These are phyloP conservation scores for Monsonia emarginata DNA, from an alignment of 441 rosid species.

Conservation along the genomic window DNA sequence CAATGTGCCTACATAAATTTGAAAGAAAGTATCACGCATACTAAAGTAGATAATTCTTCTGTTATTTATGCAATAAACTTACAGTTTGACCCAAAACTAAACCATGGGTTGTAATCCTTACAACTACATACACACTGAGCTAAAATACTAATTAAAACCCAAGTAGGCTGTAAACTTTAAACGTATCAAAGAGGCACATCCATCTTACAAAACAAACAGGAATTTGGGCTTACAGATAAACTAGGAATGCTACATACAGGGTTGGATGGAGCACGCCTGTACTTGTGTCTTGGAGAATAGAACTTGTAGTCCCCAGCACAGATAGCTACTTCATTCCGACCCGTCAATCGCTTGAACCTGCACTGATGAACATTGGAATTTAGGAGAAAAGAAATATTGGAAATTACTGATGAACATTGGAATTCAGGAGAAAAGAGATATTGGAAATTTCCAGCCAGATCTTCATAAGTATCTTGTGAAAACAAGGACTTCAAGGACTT, in stretches of 20 bases:
- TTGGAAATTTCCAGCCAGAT: too few species aligned
- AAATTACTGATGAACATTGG: too few species aligned
- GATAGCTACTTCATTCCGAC: conserved; percentile 65
- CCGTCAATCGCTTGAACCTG: conserved; percentile 82
- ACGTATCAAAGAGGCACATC: neutral
- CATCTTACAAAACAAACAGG: neutral
- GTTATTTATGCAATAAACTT: neutral
- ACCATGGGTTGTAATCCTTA: neutral
- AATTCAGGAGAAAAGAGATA: too few species aligned
- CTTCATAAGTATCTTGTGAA: neutral
- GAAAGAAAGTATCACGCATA: neutral
- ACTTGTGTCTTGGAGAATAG: conserved; percentile 85
- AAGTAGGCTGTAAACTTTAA: neutral
- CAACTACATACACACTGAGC: neutral
- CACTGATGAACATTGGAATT: conserved; percentile 20
- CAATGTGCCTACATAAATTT: neutral
- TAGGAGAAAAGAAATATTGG: conserved; percentile 6
- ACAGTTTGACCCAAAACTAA: neutral
- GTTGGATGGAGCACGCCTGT: conserved; percentile 41
- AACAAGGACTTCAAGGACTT: neutral
- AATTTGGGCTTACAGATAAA: conserved; percentile 45
- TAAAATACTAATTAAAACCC: neutral
- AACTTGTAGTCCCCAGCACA: conserved; percentile 71
- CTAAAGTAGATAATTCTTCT: neutral
- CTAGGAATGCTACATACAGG: conserved; percentile 42